Evolutionary conservation across 1,139 yeast species (phyloP).

Genomic region (Geotrichum europaeum): DNA sequence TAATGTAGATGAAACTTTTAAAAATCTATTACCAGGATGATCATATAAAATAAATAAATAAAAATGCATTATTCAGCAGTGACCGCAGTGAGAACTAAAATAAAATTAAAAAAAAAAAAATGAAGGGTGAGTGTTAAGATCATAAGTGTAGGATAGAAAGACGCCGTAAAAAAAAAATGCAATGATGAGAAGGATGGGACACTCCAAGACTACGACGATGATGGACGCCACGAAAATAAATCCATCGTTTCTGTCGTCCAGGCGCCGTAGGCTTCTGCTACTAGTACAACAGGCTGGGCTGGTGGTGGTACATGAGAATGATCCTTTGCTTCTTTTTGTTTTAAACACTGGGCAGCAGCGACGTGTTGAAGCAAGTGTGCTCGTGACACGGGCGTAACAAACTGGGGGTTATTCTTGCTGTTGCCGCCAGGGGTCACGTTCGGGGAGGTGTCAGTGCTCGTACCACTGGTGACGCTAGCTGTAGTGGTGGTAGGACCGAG

Average conservation of each 20-base stretch:
- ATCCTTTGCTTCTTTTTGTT: not conserved
- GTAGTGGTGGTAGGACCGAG: not conserved
- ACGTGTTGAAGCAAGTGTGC: not conserved
- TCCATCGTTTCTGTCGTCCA: constrained; percentile 21
- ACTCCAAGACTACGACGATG: not conserved
- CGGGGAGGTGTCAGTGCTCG: not conserved
- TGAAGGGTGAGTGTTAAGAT: too few species aligned
- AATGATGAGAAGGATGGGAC: not conserved
- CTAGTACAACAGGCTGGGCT: not conserved
- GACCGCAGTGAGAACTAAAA: not conserved
- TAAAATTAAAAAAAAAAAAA: not conserved
- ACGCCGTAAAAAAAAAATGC: not conserved
- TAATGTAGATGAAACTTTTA: too few species aligned
- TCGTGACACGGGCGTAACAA: not conserved
- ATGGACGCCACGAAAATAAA: constrained; percentile 17
- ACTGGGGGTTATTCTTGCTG: not conserved
- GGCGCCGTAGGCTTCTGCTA: constrained; percentile 12
- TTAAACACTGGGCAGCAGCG: too few species aligned
- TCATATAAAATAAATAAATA: not conserved
- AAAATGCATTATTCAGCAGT: not conserved
- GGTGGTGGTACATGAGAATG: too few species aligned
- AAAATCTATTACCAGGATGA: too few species aligned
- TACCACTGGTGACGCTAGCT: not conserved
- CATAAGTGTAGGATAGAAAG: not conserved
- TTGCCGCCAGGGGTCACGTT: not conserved